Evolutionary conservation across 2,329 filamentous ascomycete species (phyloP), one percentile per base, ranked within the genome.

Genomic region (Pseudovirgaria hyperparasitica): DNA sequence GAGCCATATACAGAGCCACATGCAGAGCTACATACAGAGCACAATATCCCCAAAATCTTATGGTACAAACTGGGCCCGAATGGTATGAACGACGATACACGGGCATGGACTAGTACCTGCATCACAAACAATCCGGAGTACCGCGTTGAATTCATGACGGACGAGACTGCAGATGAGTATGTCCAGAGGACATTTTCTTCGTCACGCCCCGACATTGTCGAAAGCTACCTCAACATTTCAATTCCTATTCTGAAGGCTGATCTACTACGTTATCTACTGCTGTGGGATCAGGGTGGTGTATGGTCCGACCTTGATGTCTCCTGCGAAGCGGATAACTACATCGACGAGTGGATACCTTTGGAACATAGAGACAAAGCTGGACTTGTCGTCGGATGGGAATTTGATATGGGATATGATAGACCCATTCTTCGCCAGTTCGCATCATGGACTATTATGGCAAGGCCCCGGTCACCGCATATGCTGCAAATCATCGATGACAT

Each of bases 231-330:
- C 19, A 32, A 36, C 0, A 35, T 60, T n/a, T 32, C 40, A 2
- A 40, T 57, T 7, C 48, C 52, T 1, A 59, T 59, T 19, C 36
- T 59, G 12, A 48, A 50, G 29, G 57, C 55, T 4, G 58, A 62
- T 32, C 42, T 60, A n/a, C 41, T 61, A 5, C 52, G 57, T 5
- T 58, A 60, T 25, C 34, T 62, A 5, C 40, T 60, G n/a, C 35
- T 60, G 0, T 52, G 48, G 25, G 40, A 48, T 4, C 39, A 59
- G 25, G 58, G 57, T 1, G 58, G 58, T 2, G 42, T 57, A n/a
- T 62, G 52, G 48, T 53, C 42, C 15, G 58, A 61, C 22, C 37
- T 60, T 6, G 55, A 61, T 30, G 45, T 55, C 5, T 50, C 46
- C 1, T 55, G 50, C 30, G 42, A 52, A 27, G 42, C 36, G 16